Percentiles rank a stretch among this genome's conserved stretches.
Evolutionary conservation across 352 stramenopile genomes (phyloP).

Genomic region (Pythium vanterpoolii): DNA sequence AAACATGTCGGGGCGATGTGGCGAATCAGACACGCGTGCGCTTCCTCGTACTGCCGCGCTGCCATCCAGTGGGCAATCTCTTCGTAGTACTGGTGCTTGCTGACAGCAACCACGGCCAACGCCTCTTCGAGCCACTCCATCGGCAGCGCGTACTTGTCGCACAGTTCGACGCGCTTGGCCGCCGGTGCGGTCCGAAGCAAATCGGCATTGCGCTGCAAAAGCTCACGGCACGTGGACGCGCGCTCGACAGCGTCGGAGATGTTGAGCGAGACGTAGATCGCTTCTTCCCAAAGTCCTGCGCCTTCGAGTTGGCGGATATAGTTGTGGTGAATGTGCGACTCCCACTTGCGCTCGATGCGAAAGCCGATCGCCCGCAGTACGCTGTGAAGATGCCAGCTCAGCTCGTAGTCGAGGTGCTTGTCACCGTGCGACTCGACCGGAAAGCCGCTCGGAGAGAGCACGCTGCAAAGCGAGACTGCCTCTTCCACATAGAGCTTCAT

Average conservation of each 20-base stretch:
- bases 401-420: slow-evolving; percentile 65
- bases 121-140: slow-evolving; percentile 70
- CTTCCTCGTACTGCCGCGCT: slow-evolving; percentile 52
- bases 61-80: slow-evolving; percentile 78
- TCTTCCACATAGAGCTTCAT: slow-evolving; percentile 35
- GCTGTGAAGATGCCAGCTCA: slow-evolving; percentile 75
- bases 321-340: slow-evolving; percentile 78
- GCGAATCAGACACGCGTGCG: slow-evolving; percentile 55
- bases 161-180: slow-evolving; percentile 44
- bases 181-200: slow-evolving; percentile 26
- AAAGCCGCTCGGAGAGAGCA: slow-evolving; percentile 28
- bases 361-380: slow-evolving; percentile 71
- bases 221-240: slow-evolving; percentile 43
- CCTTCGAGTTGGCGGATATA: slow-evolving; percentile 79
- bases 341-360: slow-evolving; percentile 68
- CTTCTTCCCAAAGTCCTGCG: slow-evolving; percentile 60
- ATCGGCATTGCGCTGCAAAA: slow-evolving; percentile 70
- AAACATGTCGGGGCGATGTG: slow-evolving; percentile 57
- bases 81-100: slow-evolving; percentile 45
- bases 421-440: slow-evolving; percentile 11
- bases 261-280: slow-evolving; percentile 78
- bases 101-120: slow-evolving; percentile 49
- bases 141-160: slow-evolving; percentile 43
- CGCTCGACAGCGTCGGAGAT: slow-evolving; percentile 59
- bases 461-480: slow-evolving; percentile 23